Conservation (phyloP, 352 stramenopile species). For the Phytophthora pinifolia region DNA sequence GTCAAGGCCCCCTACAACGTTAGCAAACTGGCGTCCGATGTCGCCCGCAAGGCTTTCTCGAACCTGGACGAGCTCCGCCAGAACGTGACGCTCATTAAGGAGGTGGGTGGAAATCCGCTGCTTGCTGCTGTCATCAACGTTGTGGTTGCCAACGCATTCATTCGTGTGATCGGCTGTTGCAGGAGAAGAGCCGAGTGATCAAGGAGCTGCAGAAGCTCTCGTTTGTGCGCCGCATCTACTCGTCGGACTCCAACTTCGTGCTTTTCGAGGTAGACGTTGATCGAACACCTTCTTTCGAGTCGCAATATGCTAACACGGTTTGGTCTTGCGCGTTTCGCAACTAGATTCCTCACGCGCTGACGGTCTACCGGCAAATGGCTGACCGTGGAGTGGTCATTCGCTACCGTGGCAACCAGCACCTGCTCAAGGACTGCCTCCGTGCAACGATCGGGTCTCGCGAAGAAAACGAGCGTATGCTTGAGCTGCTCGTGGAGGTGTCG, state of each 20-base stretch:
- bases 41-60: slow-evolving; percentile 65
- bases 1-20: slow-evolving; percentile 99
- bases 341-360: slow-evolving; percentile 85
- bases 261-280: slow-evolving; percentile 88
- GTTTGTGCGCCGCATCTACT: slow-evolving; percentile 94
- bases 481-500: slow-evolving; percentile 73
- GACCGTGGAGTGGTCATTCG: slow-evolving; percentile 94
- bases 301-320: slow-evolving; percentile 7
- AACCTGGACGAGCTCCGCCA: slow-evolving; percentile 53
- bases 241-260: slow-evolving; percentile 98
- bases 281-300: not conserved
- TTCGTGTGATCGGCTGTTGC: slow-evolving; percentile 22
- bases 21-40: slow-evolving; percentile 94
- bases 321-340: slow-evolving; percentile 12
- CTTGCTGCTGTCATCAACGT: too few relatives aligned
- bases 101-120: slow-evolving; percentile 22
- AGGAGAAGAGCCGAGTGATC: slow-evolving; percentile 85
- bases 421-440: slow-evolving; percentile 95
- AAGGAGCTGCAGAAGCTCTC: slow-evolving; percentile 84
- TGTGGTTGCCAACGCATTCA: slow-evolving; percentile 5
- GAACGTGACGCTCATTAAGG: slow-evolving; percentile 75
- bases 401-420: slow-evolving; percentile 95
- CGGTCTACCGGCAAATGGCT: slow-evolving; percentile 95
- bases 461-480: slow-evolving; percentile 94
- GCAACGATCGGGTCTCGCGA: slow-evolving; percentile 93